Evolutionary conservation across 1,139 yeast genomes (phyloP), one percentile per base, ranked within the genome.

Genomic region (Zygosaccharomyces pseudobailii): DNA sequence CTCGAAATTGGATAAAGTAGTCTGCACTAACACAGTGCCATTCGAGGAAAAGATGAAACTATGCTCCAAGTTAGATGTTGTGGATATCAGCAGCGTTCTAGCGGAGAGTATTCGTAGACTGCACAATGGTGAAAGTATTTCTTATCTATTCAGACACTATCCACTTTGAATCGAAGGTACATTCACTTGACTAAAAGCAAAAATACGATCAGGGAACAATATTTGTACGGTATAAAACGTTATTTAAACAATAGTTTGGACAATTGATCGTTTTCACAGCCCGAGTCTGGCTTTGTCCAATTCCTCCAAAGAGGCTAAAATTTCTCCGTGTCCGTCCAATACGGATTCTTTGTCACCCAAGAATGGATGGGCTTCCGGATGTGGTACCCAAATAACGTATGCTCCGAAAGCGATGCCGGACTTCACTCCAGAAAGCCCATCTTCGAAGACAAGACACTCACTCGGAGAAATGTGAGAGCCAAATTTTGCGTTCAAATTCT

Each of bases 91-190:
- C 55, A 85, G 95, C 27, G 94, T 88, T 17, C 71, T 92, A 51
- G 97, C 97, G n/a, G 98, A 92, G 72, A 86, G 96, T 49, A 86
- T 92, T 53, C 84, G 98, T 71, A 84, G 98, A 65, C 77, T 92
- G 64, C 98, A 92, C 71, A 90, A 92, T 65, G 98, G 98, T 65
- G 98, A 92, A 72, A 84, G 95, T 71, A 89, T 89, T 47, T 86
- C 95, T 32, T 90, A 87, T 71, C 75, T 90, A 59, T 92, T 92
- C 70, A 82, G 87, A 55, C 80, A 87, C 67, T 88, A 81, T 38
- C 84, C 85, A 37, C 69, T 72, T 48, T 74, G 62, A 58, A 31
- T 27, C 1, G 20, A 25, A 37, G 5, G 13, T 22, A 19, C 22
- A 19, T 38, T 5, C 9, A 28, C 19, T 21, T 22, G 40, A n/a